These are phyloP conservation scores for Paramecium octaurelia DNA, from an alignment of 73 alveolate genomes.

Conservation along the genomic window DNA sequence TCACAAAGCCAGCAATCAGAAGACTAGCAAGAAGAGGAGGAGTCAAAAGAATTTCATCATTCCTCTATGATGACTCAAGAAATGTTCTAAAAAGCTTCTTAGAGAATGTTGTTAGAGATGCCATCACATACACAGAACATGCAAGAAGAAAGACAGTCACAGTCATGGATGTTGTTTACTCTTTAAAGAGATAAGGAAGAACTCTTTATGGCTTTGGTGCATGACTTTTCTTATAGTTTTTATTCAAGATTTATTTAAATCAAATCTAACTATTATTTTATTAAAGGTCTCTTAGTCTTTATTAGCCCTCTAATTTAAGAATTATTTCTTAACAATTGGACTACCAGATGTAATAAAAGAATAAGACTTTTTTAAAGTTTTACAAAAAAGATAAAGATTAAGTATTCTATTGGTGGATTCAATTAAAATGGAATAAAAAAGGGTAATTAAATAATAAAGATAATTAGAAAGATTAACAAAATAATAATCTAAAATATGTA, in stretches of 20 bases:
- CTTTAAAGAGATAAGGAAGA: slow-evolving; percentile 83
- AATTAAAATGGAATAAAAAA: background rate
- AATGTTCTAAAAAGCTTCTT: slow-evolving; percentile 70
- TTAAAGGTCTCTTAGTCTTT: too few species aligned
- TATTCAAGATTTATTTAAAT: background rate
- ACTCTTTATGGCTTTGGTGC: slow-evolving; percentile 81
- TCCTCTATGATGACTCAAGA: slow-evolving; percentile 85
- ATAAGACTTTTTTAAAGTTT: background rate
- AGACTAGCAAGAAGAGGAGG: slow-evolving; percentile 96
- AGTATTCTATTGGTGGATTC: background rate
- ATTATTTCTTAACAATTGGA: too few species aligned
- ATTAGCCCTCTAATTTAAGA: background rate
- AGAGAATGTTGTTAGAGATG: slow-evolving; percentile 79
- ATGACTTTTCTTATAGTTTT: background rate
- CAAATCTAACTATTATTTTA: background rate
- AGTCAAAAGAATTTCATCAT: slow-evolving; percentile 81
- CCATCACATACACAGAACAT: slow-evolving; percentile 79
- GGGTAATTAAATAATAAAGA: background rate
- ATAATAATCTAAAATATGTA: background rate
- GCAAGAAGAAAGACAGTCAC: slow-evolving; percentile 88
- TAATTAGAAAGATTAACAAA: background rate
- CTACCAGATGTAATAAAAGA: background rate
- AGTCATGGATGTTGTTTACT: slow-evolving; percentile 87
- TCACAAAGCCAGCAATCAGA: slow-evolving; percentile 87
- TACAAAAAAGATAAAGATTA: too few species aligned